Base-by-base conservation (phyloP, 1,284 basidiomycete genomes). In the Papiliotrema flavescens region DNA sequence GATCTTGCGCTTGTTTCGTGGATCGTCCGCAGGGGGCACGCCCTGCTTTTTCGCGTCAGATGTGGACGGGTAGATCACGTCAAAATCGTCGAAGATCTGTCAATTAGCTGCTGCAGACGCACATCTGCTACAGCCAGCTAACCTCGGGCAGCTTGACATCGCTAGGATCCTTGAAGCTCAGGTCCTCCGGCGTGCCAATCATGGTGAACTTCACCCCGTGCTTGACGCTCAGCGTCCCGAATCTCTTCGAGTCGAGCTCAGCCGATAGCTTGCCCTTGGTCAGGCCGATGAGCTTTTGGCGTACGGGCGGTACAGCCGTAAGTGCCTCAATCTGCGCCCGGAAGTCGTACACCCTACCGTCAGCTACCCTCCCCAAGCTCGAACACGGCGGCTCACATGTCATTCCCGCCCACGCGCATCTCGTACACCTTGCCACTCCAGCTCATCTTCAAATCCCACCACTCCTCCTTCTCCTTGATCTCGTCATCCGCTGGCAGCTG, bases 231-330 rank as follows among this genome's bases (percentile, higher is more conserved):
- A 71, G 36, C 19, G 59, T 53, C n/a, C 60, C 62, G 39, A 70
- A 65, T 17, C 67, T 51, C 34, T 41, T 54, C 26, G 59, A 63
- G 57, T 74, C 71, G 71, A 84, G 89, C 82, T 92, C 88, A 2
- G 82, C 79, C 4, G 89, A 88, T 13, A 94, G 77, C 71, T 89
- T 92, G 36, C 89, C 89, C 65, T 89, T 90, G 9, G 60, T 85
- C 26, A 95, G 76, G 1, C 90, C 90, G 14, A 94, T 80, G 51
- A 95, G 86, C 80, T 96, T 95, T 78, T 95, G 90, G 17, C 90
- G 81, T 61, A 89, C 88, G 24, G 85, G 82, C 2, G 91, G 90
- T 1, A 96, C 89, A 55, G 81, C 82, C 1, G 91, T 95, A 54
- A 91, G 71, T 34, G 79, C 80, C 60, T 86, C 82, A 37, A 96